Conservation (phyloP, 768 basidiomycete genomes). For the Suillus americanus region DNA sequence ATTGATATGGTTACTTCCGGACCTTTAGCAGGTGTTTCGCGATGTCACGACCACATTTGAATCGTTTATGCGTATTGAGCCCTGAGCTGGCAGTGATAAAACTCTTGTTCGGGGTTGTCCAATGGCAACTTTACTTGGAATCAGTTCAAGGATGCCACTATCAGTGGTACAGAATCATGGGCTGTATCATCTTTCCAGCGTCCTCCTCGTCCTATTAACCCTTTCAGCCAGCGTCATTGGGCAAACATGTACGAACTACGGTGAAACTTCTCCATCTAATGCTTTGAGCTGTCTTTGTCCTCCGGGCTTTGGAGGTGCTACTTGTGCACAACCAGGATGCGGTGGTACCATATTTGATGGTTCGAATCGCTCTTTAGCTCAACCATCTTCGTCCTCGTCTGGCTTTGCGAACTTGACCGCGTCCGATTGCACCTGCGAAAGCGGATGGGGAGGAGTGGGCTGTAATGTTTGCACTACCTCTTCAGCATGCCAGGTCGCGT, state of each 20-base stretch:
- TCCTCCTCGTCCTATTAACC: slow-evolving; percentile 10
- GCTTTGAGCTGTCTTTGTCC: slow-evolving; percentile 65
- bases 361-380: slow-evolving; percentile 50
- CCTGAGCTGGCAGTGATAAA: slow-evolving; percentile 1
- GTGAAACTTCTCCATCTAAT: slow-evolving; percentile 13
- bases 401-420: slow-evolving; percentile 65
- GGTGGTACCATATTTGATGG: slow-evolving; percentile 83
- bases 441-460: slow-evolving; percentile 74
- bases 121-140: background rate
- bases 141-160: background rate
- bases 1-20: too few relatives aligned
- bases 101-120: background rate
- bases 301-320: slow-evolving; percentile 73
- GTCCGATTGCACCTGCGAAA: slow-evolving; percentile 65
- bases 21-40: background rate
- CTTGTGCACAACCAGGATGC: slow-evolving; percentile 70
- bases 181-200: background rate
- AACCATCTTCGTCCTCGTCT: slow-evolving; percentile 35
- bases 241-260: slow-evolving; percentile 30
- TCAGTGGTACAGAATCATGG: background rate
- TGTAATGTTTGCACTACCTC: slow-evolving; percentile 79
- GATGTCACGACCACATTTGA: background rate
- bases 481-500: slow-evolving; percentile 68
- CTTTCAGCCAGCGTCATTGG: slow-evolving; percentile 17
- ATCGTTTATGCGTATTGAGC: background rate